Evolutionary conservation across 1,284 basidiomycete species (phyloP).

Genomic region (Coniophora puteana): DNA sequence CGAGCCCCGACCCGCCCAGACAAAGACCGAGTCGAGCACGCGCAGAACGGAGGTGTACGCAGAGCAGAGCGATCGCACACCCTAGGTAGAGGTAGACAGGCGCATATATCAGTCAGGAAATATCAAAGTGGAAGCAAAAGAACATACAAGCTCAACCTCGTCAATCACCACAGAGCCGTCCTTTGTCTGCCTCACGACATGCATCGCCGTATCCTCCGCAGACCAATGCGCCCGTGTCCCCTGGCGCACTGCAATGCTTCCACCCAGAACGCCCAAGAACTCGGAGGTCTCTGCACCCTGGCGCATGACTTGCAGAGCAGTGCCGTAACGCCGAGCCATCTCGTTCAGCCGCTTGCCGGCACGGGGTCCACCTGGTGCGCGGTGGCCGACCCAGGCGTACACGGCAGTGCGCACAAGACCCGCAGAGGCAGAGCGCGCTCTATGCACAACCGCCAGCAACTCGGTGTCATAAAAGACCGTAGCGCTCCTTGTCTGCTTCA

Average conservation of each 20-base stretch:
- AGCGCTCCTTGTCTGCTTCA: no score
- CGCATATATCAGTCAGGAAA: slow-evolving; percentile 6
- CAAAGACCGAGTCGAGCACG: slow-evolving; percentile 64
- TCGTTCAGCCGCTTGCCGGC: slow-evolving; percentile 67
- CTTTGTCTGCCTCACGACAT: slow-evolving; percentile 52
- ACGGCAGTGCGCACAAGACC: slow-evolving; percentile 67
- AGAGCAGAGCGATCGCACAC: slow-evolving; percentile 67
- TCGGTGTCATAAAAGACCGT: slow-evolving; percentile 70
- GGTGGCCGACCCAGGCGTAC: slow-evolving; percentile 71
- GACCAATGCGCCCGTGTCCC: slow-evolving; percentile 72
- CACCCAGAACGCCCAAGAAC: slow-evolving; percentile 60
- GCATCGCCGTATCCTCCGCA: slow-evolving; percentile 77
- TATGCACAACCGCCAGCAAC: slow-evolving; percentile 61
- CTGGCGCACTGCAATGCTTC: slow-evolving; percentile 62
- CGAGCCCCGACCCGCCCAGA: slow-evolving; percentile 77
- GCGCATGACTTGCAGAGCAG: slow-evolving; percentile 46
- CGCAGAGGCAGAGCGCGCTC: slow-evolving; percentile 56
- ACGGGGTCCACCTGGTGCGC: slow-evolving; percentile 44
- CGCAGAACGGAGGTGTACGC: slow-evolving; percentile 75
- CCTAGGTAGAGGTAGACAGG: slow-evolving; percentile 43
- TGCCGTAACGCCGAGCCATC: slow-evolving; percentile 67
- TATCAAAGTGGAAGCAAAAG: neutral
- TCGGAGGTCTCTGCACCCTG: slow-evolving; percentile 63
- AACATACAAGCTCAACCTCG: slow-evolving; percentile 66
- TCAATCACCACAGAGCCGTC: slow-evolving; percentile 61